Evolutionary conservation across 805 yeast species (phyloP).

Genomic region (Maudiozyma serrabonitensis): DNA sequence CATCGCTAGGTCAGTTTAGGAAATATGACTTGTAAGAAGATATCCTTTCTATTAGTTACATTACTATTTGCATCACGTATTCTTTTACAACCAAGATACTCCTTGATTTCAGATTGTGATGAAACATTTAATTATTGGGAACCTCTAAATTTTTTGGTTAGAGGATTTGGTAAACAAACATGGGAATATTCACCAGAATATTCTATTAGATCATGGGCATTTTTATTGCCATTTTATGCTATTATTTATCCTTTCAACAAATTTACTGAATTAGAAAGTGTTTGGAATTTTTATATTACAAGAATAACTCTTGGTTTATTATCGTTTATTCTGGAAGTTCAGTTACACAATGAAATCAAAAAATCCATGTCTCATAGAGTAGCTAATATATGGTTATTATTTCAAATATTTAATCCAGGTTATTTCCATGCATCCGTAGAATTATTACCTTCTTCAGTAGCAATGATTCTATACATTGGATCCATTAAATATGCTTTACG

Average conservation of each 20-base stretch:
- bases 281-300: constrained; percentile 18
- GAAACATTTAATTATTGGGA: constrained; percentile 93
- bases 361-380: constrained; percentile 20
- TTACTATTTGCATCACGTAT: constrained; percentile 21
- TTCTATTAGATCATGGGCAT: constrained; percentile 81
- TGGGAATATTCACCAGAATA: constrained; percentile 94
- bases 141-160: constrained; percentile 65
- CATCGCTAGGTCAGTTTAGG: not conserved
- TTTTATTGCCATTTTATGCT: constrained; percentile 40
- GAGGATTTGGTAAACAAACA: constrained; percentile 86
- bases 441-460: constrained; percentile 74
- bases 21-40: not conserved
- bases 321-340: constrained; percentile 38
- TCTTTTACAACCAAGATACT: constrained; percentile 36
- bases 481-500: constrained; percentile 20
- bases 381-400: constrained; percentile 54
- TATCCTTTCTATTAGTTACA: constrained; percentile 8
- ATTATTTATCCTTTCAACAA: constrained; percentile 18
- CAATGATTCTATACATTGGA: constrained; percentile 40
- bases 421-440: constrained; percentile 83
- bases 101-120: constrained; percentile 81
- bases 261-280: constrained; percentile 22
- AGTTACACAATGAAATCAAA: constrained; percentile 19
- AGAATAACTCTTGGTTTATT: constrained; percentile 20
- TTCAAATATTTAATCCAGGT: constrained; percentile 61